phyloP scores from a whole-genome alignment of 2,329 filamentous ascomycete genomes.

The Lasiodiplodia theobromae region DNA sequence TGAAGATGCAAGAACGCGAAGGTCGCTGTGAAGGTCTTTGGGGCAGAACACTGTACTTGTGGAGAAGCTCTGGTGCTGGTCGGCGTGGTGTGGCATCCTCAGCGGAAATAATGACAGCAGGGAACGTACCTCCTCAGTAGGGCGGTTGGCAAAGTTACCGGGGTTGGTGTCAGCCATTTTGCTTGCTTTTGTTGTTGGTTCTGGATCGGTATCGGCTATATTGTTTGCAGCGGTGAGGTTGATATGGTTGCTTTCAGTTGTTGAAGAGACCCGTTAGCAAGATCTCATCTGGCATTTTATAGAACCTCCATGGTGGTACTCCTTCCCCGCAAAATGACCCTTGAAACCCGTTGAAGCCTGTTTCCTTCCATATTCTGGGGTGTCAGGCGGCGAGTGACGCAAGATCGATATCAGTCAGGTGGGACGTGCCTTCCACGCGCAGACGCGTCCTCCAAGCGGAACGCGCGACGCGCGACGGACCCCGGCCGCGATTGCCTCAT shows the following conservation, averaged over 20 bases:
- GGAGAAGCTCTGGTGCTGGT: not conserved
- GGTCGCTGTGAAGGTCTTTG: not conserved
- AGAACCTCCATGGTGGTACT: not conserved
- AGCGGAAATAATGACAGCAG: not conserved
- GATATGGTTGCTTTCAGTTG: conserved; percentile 15
- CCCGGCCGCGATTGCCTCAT: conserved; percentile 25
- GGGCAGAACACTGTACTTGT: not conserved
- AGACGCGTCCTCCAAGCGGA: conserved; percentile 6
- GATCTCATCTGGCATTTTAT: conserved; percentile 3
- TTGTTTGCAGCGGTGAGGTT: conserved; percentile 20
- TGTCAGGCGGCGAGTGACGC: conserved; percentile 13
- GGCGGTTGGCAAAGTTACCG: conserved; percentile 61
- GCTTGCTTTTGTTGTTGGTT: not conserved
- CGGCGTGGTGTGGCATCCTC: not conserved
- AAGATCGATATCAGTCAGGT: conserved; percentile 4
- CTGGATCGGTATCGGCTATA: not conserved
- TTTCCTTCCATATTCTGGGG: not conserved
- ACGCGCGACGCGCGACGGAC: conserved; percentile 11
- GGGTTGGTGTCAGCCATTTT: conserved; percentile 54
- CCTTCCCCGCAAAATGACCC: not conserved
- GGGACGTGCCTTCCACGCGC: conserved; percentile 5
- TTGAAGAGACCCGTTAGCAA: no score
- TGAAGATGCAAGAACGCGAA: not conserved
- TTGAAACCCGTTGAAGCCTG: not conserved
- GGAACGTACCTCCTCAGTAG: conserved; percentile 50